A percentile compares a stretch with the other conserved stretches of the same genome.
Evolutionary conservation across 768 basidiomycete species (phyloP).

Genomic region (Calvatia gigantea): DNA sequence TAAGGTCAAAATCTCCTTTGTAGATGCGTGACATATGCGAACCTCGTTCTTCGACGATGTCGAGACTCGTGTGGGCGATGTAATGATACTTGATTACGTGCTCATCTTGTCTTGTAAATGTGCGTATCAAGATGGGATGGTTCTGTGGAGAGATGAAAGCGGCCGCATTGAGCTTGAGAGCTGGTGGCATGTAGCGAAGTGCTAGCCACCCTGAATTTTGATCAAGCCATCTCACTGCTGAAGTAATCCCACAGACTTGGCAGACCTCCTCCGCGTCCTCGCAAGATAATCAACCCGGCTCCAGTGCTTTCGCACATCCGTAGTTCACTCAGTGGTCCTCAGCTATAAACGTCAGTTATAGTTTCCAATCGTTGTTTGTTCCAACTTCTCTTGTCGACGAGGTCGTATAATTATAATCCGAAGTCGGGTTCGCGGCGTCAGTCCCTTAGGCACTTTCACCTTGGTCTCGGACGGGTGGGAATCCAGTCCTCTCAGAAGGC

Average conservation of each 20-base stretch:
- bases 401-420: too few species aligned
- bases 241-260: background rate
- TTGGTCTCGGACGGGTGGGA: too few species aligned
- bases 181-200: conserved; percentile 50
- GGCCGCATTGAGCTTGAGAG: conserved; percentile 72
- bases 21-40: conserved; percentile 23
- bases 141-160: conserved; percentile 86
- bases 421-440: too few species aligned
- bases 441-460: too few species aligned
- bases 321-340: too few species aligned
- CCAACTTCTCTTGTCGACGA: too few species aligned
- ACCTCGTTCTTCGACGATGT: conserved; percentile 92
- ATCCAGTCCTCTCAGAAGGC: background rate
- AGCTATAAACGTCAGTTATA: too few species aligned
- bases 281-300: too few species aligned
- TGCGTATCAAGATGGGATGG: conserved; percentile 74
- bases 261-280: too few species aligned
- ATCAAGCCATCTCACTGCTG: background rate
- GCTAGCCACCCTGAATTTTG: background rate
- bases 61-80: conserved; percentile 85
- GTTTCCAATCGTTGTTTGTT: too few species aligned
- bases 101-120: conserved; percentile 57
- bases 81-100: conserved; percentile 81
- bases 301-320: too few species aligned
- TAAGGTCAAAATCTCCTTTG: background rate